Evolutionary conservation across 2,329 filamentous ascomycete species (phyloP).

Genomic region (Diaporthe amygdali): DNA sequence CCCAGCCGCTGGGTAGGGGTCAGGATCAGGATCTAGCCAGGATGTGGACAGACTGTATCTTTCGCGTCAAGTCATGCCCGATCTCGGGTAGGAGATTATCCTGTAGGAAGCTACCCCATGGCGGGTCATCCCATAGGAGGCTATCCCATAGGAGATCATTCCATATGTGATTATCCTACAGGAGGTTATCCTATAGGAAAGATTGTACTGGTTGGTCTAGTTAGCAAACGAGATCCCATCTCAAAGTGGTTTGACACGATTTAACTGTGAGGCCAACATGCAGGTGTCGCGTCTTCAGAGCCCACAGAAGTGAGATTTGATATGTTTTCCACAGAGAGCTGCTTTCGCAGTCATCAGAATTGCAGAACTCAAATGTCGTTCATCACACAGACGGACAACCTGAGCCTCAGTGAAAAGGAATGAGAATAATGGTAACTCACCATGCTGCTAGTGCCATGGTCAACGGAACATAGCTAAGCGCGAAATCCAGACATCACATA

Average conservation of each 20-base stretch:
- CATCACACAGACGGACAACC: constrained; percentile 24
- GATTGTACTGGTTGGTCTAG: neutral
- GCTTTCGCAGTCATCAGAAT: constrained; percentile 22
- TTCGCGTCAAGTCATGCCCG: neutral
- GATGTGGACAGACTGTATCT: neutral
- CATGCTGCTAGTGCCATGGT: neutral
- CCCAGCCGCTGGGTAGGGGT: neutral
- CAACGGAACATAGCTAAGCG: neutral
- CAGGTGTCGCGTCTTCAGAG: constrained; percentile 20
- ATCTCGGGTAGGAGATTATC: neutral
- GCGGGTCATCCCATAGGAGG: no score
- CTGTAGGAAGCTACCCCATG: neutral
- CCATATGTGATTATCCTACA: neutral
- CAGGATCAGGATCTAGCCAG: neutral
- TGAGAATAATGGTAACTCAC: neutral
- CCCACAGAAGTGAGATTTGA: constrained; percentile 8
- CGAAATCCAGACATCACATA: no score
- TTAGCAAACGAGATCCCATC: neutral
- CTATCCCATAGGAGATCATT: neutral
- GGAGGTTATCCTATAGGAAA: no score
- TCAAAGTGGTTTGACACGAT: neutral
- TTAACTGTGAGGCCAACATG: neutral
- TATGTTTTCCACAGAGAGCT: constrained; percentile 23
- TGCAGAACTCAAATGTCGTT: constrained; percentile 28
- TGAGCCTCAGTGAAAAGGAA: neutral